These are phyloP conservation scores for Apiotrichum brassicae DNA, from an alignment of 1,284 basidiomycete species.

Conservation along the genomic window DNA sequence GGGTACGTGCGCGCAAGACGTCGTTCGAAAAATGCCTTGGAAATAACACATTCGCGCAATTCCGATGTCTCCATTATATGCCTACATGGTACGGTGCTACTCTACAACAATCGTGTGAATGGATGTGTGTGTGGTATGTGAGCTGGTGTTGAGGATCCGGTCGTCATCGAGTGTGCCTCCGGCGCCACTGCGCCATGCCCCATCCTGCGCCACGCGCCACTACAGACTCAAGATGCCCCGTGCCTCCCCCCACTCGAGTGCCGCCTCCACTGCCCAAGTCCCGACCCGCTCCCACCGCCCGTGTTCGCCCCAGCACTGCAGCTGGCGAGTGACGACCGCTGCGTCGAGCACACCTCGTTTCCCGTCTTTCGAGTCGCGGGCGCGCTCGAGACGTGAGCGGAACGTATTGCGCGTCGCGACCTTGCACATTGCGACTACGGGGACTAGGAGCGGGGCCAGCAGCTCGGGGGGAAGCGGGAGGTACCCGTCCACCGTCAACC, in stretches of 20 bases:
- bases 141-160: too few species aligned
- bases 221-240: slow-evolving; percentile 9
- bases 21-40: too few species aligned
- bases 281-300: slow-evolving; percentile 40
- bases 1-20: too few species aligned
- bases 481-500: slow-evolving; percentile 18
- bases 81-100: too few species aligned
- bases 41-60: too few species aligned
- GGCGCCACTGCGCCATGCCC: too few species aligned
- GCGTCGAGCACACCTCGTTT: not conserved
- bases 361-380: not conserved
- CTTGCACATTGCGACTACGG: slow-evolving; percentile 10
- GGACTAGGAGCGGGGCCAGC: slow-evolving; percentile 27
- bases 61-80: too few species aligned
- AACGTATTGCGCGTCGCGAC: slow-evolving; percentile 5
- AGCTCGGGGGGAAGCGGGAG: slow-evolving; percentile 31
- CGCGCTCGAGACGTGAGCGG: slow-evolving; percentile 8
- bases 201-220: too few species aligned
- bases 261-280: slow-evolving; percentile 30
- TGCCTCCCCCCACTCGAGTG: slow-evolving; percentile 25
- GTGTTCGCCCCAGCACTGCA: slow-evolving; percentile 31
- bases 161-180: too few species aligned
- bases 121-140: too few species aligned
- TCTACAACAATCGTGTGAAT: too few species aligned
- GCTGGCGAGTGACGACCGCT: slow-evolving; percentile 3